Evolutionary conservation across 2,329 filamentous ascomycete genomes (phyloP), one percentile per base, ranked within the genome.

Genomic region (Fusarium cyanostomum): DNA sequence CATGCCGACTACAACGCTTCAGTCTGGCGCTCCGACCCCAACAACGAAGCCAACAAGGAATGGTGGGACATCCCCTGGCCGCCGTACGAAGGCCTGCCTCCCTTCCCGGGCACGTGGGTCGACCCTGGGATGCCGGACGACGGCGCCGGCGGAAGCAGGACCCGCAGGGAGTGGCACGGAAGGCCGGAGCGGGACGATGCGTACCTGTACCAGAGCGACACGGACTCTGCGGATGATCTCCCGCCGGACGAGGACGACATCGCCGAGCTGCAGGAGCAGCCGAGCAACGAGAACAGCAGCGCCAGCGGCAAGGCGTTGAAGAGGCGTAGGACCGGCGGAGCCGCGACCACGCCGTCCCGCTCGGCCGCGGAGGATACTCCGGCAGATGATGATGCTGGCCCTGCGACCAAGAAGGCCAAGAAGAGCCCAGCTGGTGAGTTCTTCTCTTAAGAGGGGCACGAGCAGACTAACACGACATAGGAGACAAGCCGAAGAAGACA

Each of bases 11-110:
- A 52, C 16, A 62, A 63, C 37, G 49, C 55, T 2, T 62, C 65
- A 1, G 34, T 65, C 31, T 77, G 71, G 72, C 52, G 60, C 8
- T 72, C 71, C 4, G 74, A 77, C 24, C 75, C 75, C 1, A 76
- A 77, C 27, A 69, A 75, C 37, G 52, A 69, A 8, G 59, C 57
- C 5, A 77, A 77, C 46, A 38, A 48, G 0, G 57, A 10, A 1
- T 68, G 54, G 45, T 72, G 69, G 65, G 46, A 54, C 18, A 66
- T 73, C 1, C 73, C 73, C 4, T 74, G 73, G 72, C 71, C 71
- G 5, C 68, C 73, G 0, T 72, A 62, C 18, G 53, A 62, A 8
- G 71, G 67, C 0, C 12, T 15, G 0, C 49, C 67, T 2, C 71
- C 70, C 0, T 67, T 73, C 27, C 72, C 72, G 0, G 62, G 64